Conservation (phyloP, 106 monocot genomes). For the Narthecium ossifragum region DNA sequence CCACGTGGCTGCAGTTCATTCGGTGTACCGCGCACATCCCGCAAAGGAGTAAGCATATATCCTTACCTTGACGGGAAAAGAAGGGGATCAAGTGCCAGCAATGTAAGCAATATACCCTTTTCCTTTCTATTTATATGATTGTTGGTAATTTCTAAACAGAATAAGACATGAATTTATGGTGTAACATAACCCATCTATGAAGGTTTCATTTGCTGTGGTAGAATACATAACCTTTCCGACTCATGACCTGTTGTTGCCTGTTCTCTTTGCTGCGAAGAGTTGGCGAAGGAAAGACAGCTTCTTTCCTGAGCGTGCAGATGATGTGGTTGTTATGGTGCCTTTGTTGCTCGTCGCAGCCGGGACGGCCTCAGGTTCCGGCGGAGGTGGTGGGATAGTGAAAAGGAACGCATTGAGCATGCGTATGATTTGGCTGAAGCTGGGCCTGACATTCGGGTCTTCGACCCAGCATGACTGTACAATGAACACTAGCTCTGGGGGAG, state of each 20-base stretch:
- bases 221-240: not conserved
- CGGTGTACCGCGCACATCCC: no score
- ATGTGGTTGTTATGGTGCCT: conserved; percentile 19
- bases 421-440: conserved; percentile 83
- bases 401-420: conserved; percentile 72
- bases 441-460: conserved; percentile 71
- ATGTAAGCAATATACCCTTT: no score
- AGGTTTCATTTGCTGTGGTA: not conserved
- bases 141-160: no score
- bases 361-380: conserved; percentile 21
- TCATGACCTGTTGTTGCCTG: conserved; percentile 34
- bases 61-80: no score
- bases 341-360: conserved; percentile 15
- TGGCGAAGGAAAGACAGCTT: conserved; percentile 68
- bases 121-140: no score
- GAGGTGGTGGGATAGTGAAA: conserved; percentile 46
- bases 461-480: conserved; percentile 90
- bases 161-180: no score
- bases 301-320: conserved; percentile 33
- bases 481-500: conserved; percentile 70
- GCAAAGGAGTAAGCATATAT: no score
- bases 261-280: conserved; percentile 32
- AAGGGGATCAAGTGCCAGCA: no score
- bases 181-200: no score
- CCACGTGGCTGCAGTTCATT: no score